Percentiles rank a stretch among this genome's conserved stretches.
Conservation (phyloP, 148 eudicot genomes). For the Simmondsia chinensis region DNA sequence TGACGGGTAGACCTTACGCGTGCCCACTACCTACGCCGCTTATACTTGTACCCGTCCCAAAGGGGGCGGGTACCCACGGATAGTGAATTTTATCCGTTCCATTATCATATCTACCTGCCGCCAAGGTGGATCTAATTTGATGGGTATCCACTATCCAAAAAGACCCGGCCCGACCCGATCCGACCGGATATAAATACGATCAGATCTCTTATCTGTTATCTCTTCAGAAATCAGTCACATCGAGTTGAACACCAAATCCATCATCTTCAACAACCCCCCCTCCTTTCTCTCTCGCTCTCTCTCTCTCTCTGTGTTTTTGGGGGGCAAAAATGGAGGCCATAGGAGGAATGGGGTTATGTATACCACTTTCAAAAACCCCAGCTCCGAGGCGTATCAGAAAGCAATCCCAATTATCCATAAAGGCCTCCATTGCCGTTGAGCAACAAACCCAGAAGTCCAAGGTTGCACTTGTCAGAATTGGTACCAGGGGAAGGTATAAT, state of each 20-base stretch:
- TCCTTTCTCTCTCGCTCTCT: background rate
- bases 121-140: too few species aligned
- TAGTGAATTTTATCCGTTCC: too few species aligned
- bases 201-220: too few species aligned
- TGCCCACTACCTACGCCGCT: too few species aligned
- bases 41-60: too few species aligned
- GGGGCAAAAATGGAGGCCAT: slow-evolving; percentile 26
- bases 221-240: slow-evolving; percentile 3
- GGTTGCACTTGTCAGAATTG: slow-evolving; percentile 69
- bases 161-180: too few species aligned
- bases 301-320: background rate
- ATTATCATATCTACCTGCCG: too few species aligned
- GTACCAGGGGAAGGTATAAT: slow-evolving; percentile 91
- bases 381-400: slow-evolving; percentile 13
- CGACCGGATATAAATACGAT: too few species aligned
- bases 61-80: too few species aligned
- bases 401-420: slow-evolving; percentile 17
- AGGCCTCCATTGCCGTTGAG: slow-evolving; percentile 61
- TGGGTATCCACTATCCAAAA: too few species aligned
- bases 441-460: slow-evolving; percentile 32
- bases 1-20: too few species aligned
- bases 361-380: slow-evolving; percentile 25
- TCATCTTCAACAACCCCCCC: background rate
- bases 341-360: slow-evolving; percentile 23
- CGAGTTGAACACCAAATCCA: slow-evolving; percentile 7